These are phyloP conservation scores for Arthrinium phaeospermum DNA, from an alignment of 2,329 filamentous ascomycete species.

Conservation along the genomic window DNA sequence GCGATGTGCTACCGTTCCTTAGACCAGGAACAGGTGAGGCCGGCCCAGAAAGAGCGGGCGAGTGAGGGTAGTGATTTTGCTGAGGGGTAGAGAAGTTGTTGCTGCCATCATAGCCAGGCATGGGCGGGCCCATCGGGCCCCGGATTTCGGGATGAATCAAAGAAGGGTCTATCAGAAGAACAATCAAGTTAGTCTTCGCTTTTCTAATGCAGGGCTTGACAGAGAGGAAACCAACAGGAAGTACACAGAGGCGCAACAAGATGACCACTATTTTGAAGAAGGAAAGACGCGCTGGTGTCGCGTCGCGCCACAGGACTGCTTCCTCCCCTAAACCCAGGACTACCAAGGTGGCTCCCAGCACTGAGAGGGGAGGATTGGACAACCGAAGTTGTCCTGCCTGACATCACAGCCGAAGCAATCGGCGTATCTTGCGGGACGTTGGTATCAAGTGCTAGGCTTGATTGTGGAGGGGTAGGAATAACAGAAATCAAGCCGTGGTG, in stretches of 20 bases:
- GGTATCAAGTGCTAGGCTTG: constrained; percentile 20
- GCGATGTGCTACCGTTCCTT: constrained; percentile 67
- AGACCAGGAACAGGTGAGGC: constrained; percentile 50
- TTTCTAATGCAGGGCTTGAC: constrained; percentile 24
- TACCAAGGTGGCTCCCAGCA: constrained; percentile 34
- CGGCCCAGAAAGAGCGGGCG: constrained; percentile 68
- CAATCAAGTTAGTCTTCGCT: constrained; percentile 35
- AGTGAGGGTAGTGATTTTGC: constrained; percentile 59
- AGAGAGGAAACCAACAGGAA: constrained; percentile 59
- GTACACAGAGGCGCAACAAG: constrained; percentile 57
- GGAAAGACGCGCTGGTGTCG: constrained; percentile 48
- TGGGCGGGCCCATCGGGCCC: constrained; percentile 50
- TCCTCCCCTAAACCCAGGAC: constrained; percentile 31
- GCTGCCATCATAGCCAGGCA: constrained; percentile 55
- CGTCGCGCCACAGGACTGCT: constrained; percentile 31
- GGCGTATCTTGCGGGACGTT: constrained; percentile 31
- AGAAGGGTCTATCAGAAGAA: constrained; percentile 54
- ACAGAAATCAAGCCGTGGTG: constrained; percentile 28
- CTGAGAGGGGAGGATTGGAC: constrained; percentile 38
- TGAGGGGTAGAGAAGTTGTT: constrained; percentile 47
- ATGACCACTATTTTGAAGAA: constrained; percentile 59
- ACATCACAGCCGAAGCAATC: constrained; percentile 37
- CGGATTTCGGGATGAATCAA: constrained; percentile 62
- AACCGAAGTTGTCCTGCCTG: constrained; percentile 21
- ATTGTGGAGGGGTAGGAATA: constrained; percentile 31